phyloP scores from a whole-genome alignment of 768 basidiomycete genomes.

The Amanita rubescens region DNA sequence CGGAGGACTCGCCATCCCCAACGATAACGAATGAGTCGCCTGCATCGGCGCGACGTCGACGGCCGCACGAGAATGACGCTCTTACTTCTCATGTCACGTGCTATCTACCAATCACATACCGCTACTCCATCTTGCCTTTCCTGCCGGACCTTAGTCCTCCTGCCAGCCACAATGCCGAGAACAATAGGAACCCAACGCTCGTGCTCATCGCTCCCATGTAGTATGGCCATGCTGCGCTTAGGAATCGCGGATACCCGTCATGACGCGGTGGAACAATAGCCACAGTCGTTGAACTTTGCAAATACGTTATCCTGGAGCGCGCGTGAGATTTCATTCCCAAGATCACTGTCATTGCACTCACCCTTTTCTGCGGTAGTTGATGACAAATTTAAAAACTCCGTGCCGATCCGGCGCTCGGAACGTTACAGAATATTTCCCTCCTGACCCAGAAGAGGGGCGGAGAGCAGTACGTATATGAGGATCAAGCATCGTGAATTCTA shows the following conservation, averaged over 20 bases:
- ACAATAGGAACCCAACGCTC: conserved; percentile 76
- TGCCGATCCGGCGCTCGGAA: conserved; percentile 94
- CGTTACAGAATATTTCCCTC: conserved; percentile 69
- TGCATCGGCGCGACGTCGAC: conserved; percentile 2
- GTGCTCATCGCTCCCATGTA: conserved; percentile 90
- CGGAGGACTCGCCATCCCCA: conserved; percentile 20
- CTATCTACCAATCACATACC: background rate
- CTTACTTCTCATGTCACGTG: conserved; percentile 2
- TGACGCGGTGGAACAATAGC: conserved; percentile 90
- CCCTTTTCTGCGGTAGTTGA: conserved; percentile 88
- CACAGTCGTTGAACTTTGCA: conserved; percentile 68
- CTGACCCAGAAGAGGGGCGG: conserved; percentile 41
- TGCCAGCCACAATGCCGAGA: conserved; percentile 81
- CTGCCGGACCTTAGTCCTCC: conserved; percentile 66
- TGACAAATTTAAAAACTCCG: conserved; percentile 96
- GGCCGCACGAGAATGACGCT: background rate
- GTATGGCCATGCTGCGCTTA: conserved; percentile 94
- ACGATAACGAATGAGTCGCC: conserved; percentile 18
- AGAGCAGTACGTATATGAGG: conserved; percentile 87
- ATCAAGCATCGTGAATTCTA: conserved; percentile 99
- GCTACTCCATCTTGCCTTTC: conserved; percentile 41
- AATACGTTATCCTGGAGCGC: conserved; percentile 54
- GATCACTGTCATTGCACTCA: conserved; percentile 39
- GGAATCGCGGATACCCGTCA: conserved; percentile 92
- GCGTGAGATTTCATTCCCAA: background rate